Evolutionary conservation across 139 green algal species (phyloP).

Genomic region (Mychonastes homosphaera): DNA sequence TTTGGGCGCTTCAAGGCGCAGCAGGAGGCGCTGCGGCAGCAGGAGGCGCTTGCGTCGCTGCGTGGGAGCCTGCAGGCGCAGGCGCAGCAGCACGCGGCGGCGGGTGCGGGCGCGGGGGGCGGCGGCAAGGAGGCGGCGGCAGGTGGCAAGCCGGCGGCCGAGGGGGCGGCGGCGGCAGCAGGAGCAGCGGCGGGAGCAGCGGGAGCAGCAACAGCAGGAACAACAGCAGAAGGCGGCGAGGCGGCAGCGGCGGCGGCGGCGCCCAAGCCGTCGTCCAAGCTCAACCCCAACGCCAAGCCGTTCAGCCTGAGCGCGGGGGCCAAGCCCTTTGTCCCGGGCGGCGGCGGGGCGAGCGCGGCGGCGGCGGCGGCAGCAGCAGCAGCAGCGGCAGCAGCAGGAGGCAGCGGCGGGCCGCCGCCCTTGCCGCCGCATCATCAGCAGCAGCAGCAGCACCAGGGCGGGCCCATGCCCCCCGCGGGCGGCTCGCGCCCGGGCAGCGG

Average conservation of each 20-base stretch:
- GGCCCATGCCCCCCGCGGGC: too few relatives aligned
- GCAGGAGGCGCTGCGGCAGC: conserved; percentile 15
- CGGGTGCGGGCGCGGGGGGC: not conserved
- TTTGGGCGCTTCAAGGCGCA: conserved; percentile 15
- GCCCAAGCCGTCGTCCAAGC: conserved; percentile 13
- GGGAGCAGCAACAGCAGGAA: not conserved
- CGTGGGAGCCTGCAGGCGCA: not conserved
- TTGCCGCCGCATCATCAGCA: not conserved
- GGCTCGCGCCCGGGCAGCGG: too few relatives aligned
- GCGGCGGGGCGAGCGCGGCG: not conserved
- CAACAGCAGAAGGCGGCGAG: not conserved
- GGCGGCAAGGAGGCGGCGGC: not conserved
- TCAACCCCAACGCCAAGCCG: conserved; percentile 49
- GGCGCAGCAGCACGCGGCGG: conserved; percentile 5
- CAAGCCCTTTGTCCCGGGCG: conserved; percentile 40
- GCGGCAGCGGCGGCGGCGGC: not conserved
- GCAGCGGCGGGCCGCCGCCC: not conserved
- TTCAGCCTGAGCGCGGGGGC: conserved; percentile 50
- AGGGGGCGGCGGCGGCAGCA: not conserved
- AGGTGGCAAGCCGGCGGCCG: not conserved
- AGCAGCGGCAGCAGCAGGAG: not conserved
- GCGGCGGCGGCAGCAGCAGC: not conserved
- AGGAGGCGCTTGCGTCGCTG: not conserved
- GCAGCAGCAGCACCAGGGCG: not conserved
- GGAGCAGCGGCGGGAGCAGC: not conserved